phyloP scores from a whole-genome alignment of 2,329 filamentous ascomycete species.

The Fusarium sp. region DNA sequence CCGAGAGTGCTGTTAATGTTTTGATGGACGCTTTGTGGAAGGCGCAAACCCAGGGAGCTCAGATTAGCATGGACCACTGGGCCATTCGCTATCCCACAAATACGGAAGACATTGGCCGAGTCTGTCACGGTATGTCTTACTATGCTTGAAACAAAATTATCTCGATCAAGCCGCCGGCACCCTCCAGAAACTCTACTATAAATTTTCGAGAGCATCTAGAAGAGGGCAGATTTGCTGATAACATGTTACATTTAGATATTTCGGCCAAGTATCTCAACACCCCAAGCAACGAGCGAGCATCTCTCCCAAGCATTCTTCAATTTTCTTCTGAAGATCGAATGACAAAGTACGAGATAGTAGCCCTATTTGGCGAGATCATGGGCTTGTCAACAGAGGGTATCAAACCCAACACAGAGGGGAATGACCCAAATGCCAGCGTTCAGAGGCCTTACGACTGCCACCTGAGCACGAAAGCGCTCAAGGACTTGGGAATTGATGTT shows the following conservation, averaged over 20 bases:
- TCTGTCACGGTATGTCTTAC: slow-evolving; percentile 71
- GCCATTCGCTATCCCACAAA: slow-evolving; percentile 87
- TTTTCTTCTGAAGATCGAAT: slow-evolving; percentile 88
- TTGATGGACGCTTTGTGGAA: slow-evolving; percentile 83
- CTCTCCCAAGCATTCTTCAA: slow-evolving; percentile 79
- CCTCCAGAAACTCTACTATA: background rate
- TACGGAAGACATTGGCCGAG: slow-evolving; percentile 85
- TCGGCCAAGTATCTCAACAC: slow-evolving; percentile 73
- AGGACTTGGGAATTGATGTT: slow-evolving; percentile 80
- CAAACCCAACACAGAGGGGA: slow-evolving; percentile 76
- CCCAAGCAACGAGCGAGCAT: slow-evolving; percentile 58
- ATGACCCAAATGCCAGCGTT: slow-evolving; percentile 77
- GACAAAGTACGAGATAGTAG: slow-evolving; percentile 92
- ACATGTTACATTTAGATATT: slow-evolving; percentile 65
- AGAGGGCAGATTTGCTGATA: background rate
- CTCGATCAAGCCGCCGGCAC: slow-evolving; percentile 3
- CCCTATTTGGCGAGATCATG: slow-evolving; percentile 82
- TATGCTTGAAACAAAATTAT: slow-evolving; percentile 17
- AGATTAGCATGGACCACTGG: slow-evolving; percentile 87
- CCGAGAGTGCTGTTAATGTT: slow-evolving; percentile 86
- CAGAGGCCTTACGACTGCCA: slow-evolving; percentile 91
- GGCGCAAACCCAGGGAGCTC: slow-evolving; percentile 71
- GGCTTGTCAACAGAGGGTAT: slow-evolving; percentile 77
- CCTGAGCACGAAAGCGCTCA: slow-evolving; percentile 79
- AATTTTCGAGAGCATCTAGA: background rate